These are phyloP conservation scores for Ganoderma multipileum DNA, from an alignment of 1,284 basidiomycete genomes.

Conservation along the genomic window DNA sequence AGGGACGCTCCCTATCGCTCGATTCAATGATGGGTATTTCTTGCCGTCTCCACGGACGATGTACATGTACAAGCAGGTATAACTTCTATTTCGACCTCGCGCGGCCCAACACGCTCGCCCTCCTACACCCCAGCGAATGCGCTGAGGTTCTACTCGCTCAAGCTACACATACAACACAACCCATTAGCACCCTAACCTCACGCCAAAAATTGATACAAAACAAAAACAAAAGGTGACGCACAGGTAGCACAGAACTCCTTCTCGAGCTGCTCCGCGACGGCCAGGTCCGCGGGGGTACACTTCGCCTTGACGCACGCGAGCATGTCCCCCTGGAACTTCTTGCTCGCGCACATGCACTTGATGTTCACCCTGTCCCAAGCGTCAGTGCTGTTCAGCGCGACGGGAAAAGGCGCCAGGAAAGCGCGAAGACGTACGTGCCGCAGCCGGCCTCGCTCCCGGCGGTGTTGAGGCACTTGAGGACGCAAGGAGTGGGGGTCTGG, in stretches of 20 bases:
- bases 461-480: not conserved
- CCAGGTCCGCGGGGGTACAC: not conserved
- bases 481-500: not conserved
- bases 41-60: no score
- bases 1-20: no score
- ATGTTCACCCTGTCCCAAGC: not conserved
- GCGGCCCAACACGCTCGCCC: no score
- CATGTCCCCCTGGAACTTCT: not conserved
- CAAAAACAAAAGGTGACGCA: not conserved
- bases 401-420: not conserved
- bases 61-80: no score
- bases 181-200: not conserved
- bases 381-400: not conserved
- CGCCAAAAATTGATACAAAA: not conserved
- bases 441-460: not conserved
- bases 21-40: no score
- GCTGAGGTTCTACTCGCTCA: no score
- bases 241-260: not conserved
- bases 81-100: no score
- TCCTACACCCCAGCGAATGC: no score
- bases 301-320: not conserved
- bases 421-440: not conserved
- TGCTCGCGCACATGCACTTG: not conserved
- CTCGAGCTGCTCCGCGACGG: not conserved
- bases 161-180: no score